phyloP scores from a whole-genome alignment of 805 yeast genomes.

The Pichia manshurica region DNA sequence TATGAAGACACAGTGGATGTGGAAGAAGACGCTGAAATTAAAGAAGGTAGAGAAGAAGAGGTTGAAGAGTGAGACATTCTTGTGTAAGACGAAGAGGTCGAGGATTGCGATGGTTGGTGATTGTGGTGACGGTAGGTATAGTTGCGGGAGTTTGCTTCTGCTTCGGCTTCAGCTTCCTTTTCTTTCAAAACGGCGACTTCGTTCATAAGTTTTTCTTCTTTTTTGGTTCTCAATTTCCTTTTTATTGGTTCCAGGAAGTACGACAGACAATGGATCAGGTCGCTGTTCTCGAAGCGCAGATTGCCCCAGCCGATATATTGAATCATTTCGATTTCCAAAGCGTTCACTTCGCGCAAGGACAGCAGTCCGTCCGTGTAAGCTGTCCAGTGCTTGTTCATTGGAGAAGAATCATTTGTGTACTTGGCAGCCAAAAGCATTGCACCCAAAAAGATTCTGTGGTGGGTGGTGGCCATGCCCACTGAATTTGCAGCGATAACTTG shows the following conservation, averaged over 20 bases:
- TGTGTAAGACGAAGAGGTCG: background rate
- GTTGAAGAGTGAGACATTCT: conserved; percentile 1
- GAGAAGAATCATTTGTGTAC: conserved; percentile 86
- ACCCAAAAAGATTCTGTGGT: conserved; percentile 89
- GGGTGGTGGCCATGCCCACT: conserved; percentile 85
- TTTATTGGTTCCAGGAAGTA: conserved; percentile 77
- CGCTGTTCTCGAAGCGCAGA: conserved; percentile 61
- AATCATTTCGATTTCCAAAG: conserved; percentile 85
- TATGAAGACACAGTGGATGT: conserved; percentile 17
- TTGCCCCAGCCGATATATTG: conserved; percentile 77
- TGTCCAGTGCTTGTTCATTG: conserved; percentile 95
- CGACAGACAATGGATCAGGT: conserved; percentile 60
- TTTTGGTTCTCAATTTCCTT: conserved; percentile 33
- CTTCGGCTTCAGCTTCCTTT: no score
- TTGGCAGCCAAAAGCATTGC: conserved; percentile 89
- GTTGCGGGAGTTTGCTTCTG: background rate
- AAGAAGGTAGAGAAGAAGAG: conserved; percentile 14
- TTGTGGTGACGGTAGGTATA: background rate
- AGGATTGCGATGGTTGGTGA: no score
- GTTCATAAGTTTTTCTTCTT: conserved; percentile 14
- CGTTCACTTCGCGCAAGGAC: conserved; percentile 71
- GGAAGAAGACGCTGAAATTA: conserved; percentile 14
- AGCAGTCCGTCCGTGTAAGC: conserved; percentile 84
- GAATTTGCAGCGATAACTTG: conserved; percentile 79
- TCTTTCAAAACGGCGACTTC: no score